Conservation (phyloP, 1,284 basidiomycete genomes). For the Trichosporon sp. region DNA sequence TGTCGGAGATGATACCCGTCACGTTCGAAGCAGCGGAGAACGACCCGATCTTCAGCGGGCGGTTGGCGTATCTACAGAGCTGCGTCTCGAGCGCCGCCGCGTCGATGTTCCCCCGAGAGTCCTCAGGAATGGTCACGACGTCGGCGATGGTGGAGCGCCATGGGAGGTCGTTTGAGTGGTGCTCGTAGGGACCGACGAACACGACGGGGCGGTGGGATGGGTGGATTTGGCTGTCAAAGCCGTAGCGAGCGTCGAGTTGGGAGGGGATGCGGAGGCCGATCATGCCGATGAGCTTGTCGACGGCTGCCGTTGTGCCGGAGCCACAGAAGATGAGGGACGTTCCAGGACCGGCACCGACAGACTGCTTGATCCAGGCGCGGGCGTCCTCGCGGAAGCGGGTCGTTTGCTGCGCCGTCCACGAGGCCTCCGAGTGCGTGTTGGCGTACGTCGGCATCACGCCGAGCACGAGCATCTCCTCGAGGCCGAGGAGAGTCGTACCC, state of each 20-base stretch:
- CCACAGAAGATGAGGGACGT: conserved; percentile 10
- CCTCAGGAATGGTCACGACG: conserved; percentile 8
- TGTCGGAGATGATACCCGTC: conserved; percentile 16
- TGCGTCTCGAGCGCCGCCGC: neutral
- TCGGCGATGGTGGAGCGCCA: conserved; percentile 16
- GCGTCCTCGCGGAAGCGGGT: conserved; percentile 10
- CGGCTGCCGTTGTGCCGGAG: conserved; percentile 10
- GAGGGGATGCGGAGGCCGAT: conserved; percentile 1
- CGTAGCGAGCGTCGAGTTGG: neutral
- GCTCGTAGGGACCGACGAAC: conserved; percentile 17
- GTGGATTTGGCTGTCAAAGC: neutral
- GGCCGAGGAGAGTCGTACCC: neutral
- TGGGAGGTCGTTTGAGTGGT: conserved; percentile 17
- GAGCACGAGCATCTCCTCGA: conserved; percentile 12
- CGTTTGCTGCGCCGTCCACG: conserved; percentile 10
- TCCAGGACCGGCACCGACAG: neutral
- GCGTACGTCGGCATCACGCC: conserved; percentile 16
- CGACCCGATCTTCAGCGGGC: conserved; percentile 9
- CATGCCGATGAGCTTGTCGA: conserved; percentile 8
- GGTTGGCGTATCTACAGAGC: neutral
- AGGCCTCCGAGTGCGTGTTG: conserved; percentile 17
- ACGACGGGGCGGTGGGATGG: conserved; percentile 7
- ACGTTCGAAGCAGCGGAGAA: conserved; percentile 19
- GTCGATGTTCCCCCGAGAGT: neutral
- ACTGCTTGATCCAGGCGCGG: conserved; percentile 4